These are phyloP conservation scores for Polychaeton citri DNA, from an alignment of 2,329 filamentous ascomycete genomes.

Conservation along the genomic window DNA sequence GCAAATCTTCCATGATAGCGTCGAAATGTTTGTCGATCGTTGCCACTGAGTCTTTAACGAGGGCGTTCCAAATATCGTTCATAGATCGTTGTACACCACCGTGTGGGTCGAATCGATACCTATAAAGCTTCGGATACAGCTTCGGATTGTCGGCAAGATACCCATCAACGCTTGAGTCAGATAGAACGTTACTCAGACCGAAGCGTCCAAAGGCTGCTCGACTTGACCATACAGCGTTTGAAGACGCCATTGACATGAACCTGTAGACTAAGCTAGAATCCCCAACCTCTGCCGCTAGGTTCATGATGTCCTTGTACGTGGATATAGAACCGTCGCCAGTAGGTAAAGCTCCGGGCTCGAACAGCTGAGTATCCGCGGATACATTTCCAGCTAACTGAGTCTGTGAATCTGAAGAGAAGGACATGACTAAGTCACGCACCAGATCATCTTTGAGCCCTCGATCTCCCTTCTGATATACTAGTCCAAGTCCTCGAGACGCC, in stretches of 20 bases:
- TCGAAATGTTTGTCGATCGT: constrained; percentile 76
- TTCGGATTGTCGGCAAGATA: constrained; percentile 74
- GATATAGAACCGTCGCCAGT: constrained; percentile 86
- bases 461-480: constrained; percentile 90
- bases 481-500: constrained; percentile 74
- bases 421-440: constrained; percentile 74
- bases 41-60: constrained; percentile 75
- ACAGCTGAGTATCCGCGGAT: constrained; percentile 80
- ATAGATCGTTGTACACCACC: constrained; percentile 85
- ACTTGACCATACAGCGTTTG: constrained; percentile 96
- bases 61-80: constrained; percentile 92
- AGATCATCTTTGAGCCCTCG: constrained; percentile 65
- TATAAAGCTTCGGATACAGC: constrained; percentile 85
- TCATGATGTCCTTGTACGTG: constrained; percentile 96
- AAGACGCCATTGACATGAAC: constrained; percentile 94
- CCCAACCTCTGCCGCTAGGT: constrained; percentile 85
- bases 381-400: constrained; percentile 63
- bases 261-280: constrained; percentile 95
- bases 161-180: constrained; percentile 58
- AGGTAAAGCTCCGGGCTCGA: constrained; percentile 78
- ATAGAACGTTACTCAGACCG: constrained; percentile 81
- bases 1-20: constrained; percentile 72
- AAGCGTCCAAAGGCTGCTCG: constrained; percentile 90
- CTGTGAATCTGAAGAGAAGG: constrained; percentile 64
- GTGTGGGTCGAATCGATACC: constrained; percentile 92